These are phyloP conservation scores for Peniophora sp. DNA, from an alignment of 1,284 basidiomycete species.

Conservation along the genomic window DNA sequence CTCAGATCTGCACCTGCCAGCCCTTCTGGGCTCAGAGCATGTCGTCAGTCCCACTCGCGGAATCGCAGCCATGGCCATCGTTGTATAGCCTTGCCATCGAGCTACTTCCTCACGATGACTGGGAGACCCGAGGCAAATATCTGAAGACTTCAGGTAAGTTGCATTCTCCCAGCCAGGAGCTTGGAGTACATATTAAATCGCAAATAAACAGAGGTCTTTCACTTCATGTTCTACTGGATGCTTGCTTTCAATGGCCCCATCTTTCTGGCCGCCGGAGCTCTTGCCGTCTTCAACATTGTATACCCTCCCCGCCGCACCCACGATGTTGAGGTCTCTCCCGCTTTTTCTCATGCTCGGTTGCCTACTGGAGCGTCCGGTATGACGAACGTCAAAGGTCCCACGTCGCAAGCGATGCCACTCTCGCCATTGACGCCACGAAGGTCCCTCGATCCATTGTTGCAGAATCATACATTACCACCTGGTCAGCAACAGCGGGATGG, in stretches of 20 bases:
- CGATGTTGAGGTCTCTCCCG: not conserved
- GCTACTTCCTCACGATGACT: constrained; percentile 31
- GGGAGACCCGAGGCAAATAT: constrained; percentile 23
- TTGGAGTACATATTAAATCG: not conserved
- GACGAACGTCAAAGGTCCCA: not conserved
- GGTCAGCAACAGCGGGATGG: not conserved
- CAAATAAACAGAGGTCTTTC: constrained; percentile 57
- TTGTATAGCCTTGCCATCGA: constrained; percentile 37
- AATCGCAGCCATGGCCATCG: constrained; percentile 34
- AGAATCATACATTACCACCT: not conserved
- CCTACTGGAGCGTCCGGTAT: not conserved
- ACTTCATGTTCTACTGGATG: constrained; percentile 82
- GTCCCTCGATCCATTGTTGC: constrained; percentile 6
- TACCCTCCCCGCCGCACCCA: constrained; percentile 34
- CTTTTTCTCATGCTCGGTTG: not conserved
- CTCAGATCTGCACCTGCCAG: too few relatives aligned
- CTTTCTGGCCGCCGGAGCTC: constrained; percentile 59
- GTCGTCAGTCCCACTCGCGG: too few relatives aligned
- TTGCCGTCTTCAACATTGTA: constrained; percentile 65
- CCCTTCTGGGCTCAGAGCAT: too few relatives aligned
- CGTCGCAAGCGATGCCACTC: constrained; percentile 10
- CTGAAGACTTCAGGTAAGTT: constrained; percentile 22
- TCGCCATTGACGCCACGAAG: constrained; percentile 5
- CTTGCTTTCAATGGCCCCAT: constrained; percentile 67
- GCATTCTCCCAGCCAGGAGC: constrained; percentile 1